phyloP scores from a whole-genome alignment of 1,284 basidiomycete genomes.

The Malassezia slooffiae region DNA sequence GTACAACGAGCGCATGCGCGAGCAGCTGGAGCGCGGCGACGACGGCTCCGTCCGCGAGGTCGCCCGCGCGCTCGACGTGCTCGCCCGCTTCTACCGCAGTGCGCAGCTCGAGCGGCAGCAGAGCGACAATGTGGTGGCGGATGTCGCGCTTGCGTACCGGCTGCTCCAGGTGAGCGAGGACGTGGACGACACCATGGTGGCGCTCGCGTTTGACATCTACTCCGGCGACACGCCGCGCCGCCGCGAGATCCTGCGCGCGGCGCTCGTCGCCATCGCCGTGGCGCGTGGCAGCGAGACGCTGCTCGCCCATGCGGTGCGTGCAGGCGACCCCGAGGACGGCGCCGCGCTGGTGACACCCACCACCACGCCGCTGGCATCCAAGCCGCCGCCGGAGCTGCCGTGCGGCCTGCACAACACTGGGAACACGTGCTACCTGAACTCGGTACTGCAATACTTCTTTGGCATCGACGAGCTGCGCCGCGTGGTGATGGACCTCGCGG shows the following conservation, averaged over 20 bases:
- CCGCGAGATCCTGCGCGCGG: constrained; percentile 40
- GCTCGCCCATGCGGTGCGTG: too few species aligned
- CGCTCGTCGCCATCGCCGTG: constrained; percentile 52
- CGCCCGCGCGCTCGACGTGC: neutral
- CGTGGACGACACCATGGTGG: constrained; percentile 63
- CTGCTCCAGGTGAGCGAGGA: constrained; percentile 61
- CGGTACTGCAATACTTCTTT: constrained; percentile 79
- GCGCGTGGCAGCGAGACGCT: constrained; percentile 61
- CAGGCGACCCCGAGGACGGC: too few species aligned
- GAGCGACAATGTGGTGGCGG: constrained; percentile 48
- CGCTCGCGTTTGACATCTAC: constrained; percentile 63
- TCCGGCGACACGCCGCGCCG: constrained; percentile 53
- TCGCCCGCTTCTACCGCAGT: neutral
- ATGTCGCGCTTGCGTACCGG: constrained; percentile 60
- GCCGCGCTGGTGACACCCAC: constrained; percentile 6
- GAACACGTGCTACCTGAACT: constrained; percentile 86
- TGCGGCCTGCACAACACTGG: constrained; percentile 81
- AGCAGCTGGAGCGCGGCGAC: constrained; percentile 3
- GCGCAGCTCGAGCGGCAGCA: constrained; percentile 1
- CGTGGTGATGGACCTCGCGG: constrained; percentile 53
- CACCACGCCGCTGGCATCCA: constrained; percentile 29
- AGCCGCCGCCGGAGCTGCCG: constrained; percentile 57
- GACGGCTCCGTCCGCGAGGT: constrained; percentile 3
- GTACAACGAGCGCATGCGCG: constrained; percentile 1
- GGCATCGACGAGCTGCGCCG: constrained; percentile 78